Evolutionary conservation across 2,329 filamentous ascomycete genomes (phyloP), one percentile per base, ranked within the genome.

Genomic region (Xylaria sp.): DNA sequence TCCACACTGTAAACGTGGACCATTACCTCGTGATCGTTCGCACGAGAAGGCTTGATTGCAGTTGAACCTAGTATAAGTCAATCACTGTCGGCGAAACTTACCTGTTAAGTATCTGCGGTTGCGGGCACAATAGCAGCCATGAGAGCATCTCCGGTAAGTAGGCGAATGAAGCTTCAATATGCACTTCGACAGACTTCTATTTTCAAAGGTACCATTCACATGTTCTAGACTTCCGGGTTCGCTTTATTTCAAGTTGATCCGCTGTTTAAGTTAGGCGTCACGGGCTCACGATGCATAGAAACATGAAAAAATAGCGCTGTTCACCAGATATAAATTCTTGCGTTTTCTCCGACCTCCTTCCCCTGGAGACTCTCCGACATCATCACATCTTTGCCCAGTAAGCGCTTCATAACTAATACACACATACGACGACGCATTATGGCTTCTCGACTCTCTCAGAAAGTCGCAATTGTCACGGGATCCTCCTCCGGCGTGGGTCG

Each of bases 401-500:
- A 27, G 10, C n/a, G 29, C 17, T 15, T 1, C 27, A 51, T 10
- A 17, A 3, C 15, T 13, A 51, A 15, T 25, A 6, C 6, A 20
- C 27, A n/a, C 47, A 7, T 11, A 22, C 13, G 20, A 45, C 42
- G 20, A 17, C 9, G 6, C 27, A 31, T 15, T 0, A 51, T 51
- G 49, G 17, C 49, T 20, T 29, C 29, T 33, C 27, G 49, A 33
- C 49, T 47, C 22, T 62, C 58, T 15, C 10, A 45, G 47, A 79
- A 79, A 68, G 75, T 81, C 6, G 77, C 77, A 27, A 79, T 85
- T 27, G 76, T 85, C 5, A 84, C 83, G 0, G 83, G 83, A 11
- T 75, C 80, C 1, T 83, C 82, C 0, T 83, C 82, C 0, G 83
- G 83, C 1, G 72, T 85, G 0, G 82, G 83, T 0, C 77, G 83